phyloP scores from a whole-genome alignment of 2,329 filamentous ascomycete genomes.

The Hypoxylon sp. region DNA sequence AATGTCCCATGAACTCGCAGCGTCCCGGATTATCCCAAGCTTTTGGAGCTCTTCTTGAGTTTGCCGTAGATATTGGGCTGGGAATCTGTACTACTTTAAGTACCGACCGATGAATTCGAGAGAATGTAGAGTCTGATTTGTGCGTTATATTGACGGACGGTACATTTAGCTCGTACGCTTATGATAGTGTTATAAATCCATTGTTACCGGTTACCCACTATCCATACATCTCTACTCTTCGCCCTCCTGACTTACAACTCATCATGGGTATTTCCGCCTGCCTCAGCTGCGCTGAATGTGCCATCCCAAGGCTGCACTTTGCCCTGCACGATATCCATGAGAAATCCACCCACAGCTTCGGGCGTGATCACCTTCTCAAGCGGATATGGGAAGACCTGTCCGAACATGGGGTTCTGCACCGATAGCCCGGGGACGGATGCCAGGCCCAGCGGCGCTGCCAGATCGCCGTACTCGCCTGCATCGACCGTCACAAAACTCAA shows the following conservation, averaged over 20 bases:
- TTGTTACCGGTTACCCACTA: not conserved
- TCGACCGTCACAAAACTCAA: conserved; percentile 63
- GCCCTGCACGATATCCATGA: conserved; percentile 60
- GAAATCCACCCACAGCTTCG: conserved; percentile 57
- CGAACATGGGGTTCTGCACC: conserved; percentile 60
- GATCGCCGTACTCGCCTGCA: conserved; percentile 59
- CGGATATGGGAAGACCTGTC: conserved; percentile 58
- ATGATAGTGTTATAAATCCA: conserved; percentile 8
- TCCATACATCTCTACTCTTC: not conserved
- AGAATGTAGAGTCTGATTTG: not conserved
- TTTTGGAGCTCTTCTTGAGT: conserved; percentile 52
- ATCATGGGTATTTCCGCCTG: conserved; percentile 35
- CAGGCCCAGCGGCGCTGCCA: conserved; percentile 57
- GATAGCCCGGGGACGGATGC: conserved; percentile 53
- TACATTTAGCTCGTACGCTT: not conserved
- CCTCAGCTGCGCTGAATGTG: conserved; percentile 27
- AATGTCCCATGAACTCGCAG: conserved; percentile 36
- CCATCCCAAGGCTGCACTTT: conserved; percentile 57
- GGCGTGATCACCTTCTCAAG: conserved; percentile 49
- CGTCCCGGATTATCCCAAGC: conserved; percentile 52
- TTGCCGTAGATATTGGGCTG: conserved; percentile 42
- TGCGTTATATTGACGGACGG: not conserved
- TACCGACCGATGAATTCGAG: not conserved
- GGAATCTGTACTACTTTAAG: not conserved
- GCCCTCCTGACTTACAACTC: conserved; percentile 42